Base-by-base conservation (phyloP, 352 stramenopile genomes). In the Phytophthora rubi region DNA sequence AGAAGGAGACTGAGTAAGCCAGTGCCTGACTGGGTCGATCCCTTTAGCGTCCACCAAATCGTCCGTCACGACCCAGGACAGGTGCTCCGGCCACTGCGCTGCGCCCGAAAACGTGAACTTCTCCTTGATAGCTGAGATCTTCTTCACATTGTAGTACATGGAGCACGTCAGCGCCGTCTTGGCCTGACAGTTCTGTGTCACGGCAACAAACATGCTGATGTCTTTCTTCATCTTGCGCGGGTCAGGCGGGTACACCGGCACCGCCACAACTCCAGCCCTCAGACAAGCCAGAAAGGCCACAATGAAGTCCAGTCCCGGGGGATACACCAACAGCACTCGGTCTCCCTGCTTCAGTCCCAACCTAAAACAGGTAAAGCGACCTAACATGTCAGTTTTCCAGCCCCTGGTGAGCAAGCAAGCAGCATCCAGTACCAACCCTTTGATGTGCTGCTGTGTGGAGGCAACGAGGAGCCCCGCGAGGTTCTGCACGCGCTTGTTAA, bases 241-340 rank as follows among this genome's bases (percentile, higher is more conserved):
- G 79, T 99, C 96, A 48, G 88, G 88, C 26, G 86, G 86, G 59
- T 94, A 96, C 51, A 96, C 90, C 0, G 97, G 97, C 3, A 99
- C 97, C 0, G 97, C 96, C 6, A 99, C 89, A 16, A 99, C 76
- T 33, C 94, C 93, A 13, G 91, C 91, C 18, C 91, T 93, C 23
- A 99, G 70, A 75, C 98, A 99, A 0, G 95, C 97, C 12, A 99
- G 67, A 68, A 99, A 99, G 2, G 96, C 85, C 28, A 99, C 80
- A 30, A 99, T 98, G 68, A 99, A 99, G 57, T 99, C 95, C 9
- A 99, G 83, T 0, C 90, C 97, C 8, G 98, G 98, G 30, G 97
- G 96, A 71, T 99, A 99, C 30, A 99, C 97, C 23, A 99, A 85
- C 39, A 99, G 73, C 18, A 98, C 93, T 37, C 85, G 87, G 48